A percentile compares a stretch with the other conserved stretches of the same genome.
phyloP scores from a whole-genome alignment of 495 filamentous ascomycete species.

The Lophium mytilinum region DNA sequence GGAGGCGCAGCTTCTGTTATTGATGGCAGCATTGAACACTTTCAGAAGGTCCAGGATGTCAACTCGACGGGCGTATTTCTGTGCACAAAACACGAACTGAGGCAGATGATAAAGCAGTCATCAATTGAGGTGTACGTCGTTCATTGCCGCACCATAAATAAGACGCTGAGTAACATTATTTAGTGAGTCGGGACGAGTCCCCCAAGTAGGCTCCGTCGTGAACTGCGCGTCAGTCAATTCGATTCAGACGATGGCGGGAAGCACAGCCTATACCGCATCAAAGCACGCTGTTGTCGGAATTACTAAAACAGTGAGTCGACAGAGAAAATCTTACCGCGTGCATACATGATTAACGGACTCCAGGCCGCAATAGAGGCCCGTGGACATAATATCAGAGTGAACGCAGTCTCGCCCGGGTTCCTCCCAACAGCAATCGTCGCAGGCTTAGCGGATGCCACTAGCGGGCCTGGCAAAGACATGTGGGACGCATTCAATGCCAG shows the following conservation, averaged over 20 bases:
- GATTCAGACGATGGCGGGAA: conserved; percentile 28
- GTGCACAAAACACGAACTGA: conserved; percentile 30
- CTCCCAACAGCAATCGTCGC: conserved; percentile 37
- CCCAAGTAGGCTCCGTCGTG: conserved; percentile 40
- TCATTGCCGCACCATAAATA: no score
- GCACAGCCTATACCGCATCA: conserved; percentile 38
- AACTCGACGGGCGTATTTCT: conserved; percentile 32
- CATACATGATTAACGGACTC: neutral
- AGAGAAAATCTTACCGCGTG: neutral
- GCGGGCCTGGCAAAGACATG: neutral
- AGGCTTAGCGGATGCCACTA: conserved; percentile 16
- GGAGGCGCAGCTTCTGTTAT: conserved; percentile 14
- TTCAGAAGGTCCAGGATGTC: conserved; percentile 28
- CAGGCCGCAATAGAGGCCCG: conserved; percentile 26
- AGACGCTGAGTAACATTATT: no score
- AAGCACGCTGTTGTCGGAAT: conserved; percentile 46
- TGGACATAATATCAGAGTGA: conserved; percentile 38
- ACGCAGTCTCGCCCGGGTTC: conserved; percentile 40
- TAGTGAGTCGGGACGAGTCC: conserved; percentile 15
- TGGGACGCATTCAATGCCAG: conserved; percentile 28
- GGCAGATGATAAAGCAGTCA: conserved; percentile 34
- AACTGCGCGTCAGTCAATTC: conserved; percentile 42
- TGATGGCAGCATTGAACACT: conserved; percentile 26
- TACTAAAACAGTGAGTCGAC: conserved; percentile 36
- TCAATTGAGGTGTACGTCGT: conserved; percentile 14